phyloP scores from a whole-genome alignment of 495 filamentous ascomycete species.

The Penicillium arizonense region DNA sequence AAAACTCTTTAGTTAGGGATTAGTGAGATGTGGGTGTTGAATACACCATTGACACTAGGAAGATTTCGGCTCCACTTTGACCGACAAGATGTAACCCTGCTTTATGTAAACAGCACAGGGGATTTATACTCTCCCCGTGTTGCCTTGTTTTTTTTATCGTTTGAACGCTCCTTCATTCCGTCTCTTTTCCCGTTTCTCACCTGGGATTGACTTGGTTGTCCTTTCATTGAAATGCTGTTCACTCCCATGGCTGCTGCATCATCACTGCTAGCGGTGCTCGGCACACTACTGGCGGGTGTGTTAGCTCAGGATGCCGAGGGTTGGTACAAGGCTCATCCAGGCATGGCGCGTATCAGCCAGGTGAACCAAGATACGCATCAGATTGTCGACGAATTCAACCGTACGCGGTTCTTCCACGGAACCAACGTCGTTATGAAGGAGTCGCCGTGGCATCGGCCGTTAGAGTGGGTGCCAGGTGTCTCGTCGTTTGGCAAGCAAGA shows the following conservation, averaged over 20 bases:
- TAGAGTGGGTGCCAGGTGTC: slow-evolving; percentile 13
- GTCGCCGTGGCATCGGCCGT: slow-evolving; percentile 13
- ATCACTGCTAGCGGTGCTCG: slow-evolving; percentile 8
- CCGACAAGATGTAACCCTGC: slow-evolving; percentile 4
- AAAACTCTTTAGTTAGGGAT: not conserved
- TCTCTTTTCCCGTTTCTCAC: not conserved
- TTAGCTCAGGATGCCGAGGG: slow-evolving; percentile 11
- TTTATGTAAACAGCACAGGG: not conserved
- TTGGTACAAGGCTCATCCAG: slow-evolving; percentile 14
- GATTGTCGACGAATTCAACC: slow-evolving; percentile 13
- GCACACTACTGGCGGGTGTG: slow-evolving; percentile 3
- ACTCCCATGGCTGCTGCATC: slow-evolving; percentile 4
- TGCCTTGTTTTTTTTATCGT: not conserved
- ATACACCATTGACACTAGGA: slow-evolving; percentile 1
- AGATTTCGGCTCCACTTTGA: not conserved
- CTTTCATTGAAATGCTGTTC: slow-evolving; percentile 3
- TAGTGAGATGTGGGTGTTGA: not conserved
- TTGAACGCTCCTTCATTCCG: not conserved
- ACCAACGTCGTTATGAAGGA: slow-evolving; percentile 17
- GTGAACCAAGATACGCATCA: slow-evolving; percentile 17
- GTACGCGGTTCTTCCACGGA: slow-evolving; percentile 18
- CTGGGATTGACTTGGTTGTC: not conserved
- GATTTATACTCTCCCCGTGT: slow-evolving; percentile 2
- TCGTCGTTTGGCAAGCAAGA: slow-evolving; percentile 17
- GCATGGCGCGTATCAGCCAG: slow-evolving; percentile 13